Percentiles rank a stretch among this genome's conserved stretches.
Evolutionary conservation across 1,284 basidiomycete genomes (phyloP).

Genomic region (Ganoderma resinaceum): DNA sequence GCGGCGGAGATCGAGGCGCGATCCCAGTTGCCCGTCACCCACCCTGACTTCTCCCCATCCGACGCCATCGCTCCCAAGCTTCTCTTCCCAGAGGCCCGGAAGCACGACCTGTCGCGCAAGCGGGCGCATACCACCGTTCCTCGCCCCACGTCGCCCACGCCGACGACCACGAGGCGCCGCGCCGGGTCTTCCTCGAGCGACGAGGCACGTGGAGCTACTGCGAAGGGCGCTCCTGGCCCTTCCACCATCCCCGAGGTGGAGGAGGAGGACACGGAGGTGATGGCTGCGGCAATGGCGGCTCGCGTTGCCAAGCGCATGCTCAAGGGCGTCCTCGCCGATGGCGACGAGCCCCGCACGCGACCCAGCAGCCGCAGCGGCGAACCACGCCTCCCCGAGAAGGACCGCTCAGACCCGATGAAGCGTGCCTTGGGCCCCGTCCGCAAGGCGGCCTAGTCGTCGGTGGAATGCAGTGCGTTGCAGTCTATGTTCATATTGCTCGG

Average conservation of each 20-base stretch:
- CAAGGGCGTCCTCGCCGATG: conserved; percentile 24
- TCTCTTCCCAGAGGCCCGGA: conserved; percentile 51
- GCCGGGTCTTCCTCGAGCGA: conserved; percentile 33
- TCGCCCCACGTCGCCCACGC: conserved; percentile 21
- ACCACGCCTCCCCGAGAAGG: conserved; percentile 34
- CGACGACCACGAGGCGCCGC: conserved; percentile 14
- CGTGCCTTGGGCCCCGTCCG: conserved; percentile 36
- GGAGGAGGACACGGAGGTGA: conserved; percentile 23
- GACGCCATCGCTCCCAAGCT: conserved; percentile 53
- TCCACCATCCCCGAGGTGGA: conserved; percentile 8
- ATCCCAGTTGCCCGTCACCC: conserved; percentile 52
- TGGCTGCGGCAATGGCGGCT: conserved; percentile 31
- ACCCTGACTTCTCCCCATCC: conserved; percentile 61
- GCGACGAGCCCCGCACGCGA: conserved; percentile 26
- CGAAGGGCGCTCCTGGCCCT: conserved; percentile 17
- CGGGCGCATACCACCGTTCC: conserved; percentile 16
- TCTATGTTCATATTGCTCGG: background rate
- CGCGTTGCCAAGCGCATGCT: conserved; percentile 31
- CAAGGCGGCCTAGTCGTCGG: conserved; percentile 5
- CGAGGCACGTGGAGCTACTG: conserved; percentile 15
- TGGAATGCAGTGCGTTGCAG: background rate
- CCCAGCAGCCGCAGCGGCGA: conserved; percentile 28
- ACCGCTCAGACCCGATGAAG: conserved; percentile 35
- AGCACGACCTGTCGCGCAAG: conserved; percentile 23
- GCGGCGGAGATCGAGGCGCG: conserved; percentile 42